Evolutionary conservation across 2,329 filamentous ascomycete genomes (phyloP), one percentile per base, ranked within the genome.

Genomic region (Talaromyces rugulosus): DNA sequence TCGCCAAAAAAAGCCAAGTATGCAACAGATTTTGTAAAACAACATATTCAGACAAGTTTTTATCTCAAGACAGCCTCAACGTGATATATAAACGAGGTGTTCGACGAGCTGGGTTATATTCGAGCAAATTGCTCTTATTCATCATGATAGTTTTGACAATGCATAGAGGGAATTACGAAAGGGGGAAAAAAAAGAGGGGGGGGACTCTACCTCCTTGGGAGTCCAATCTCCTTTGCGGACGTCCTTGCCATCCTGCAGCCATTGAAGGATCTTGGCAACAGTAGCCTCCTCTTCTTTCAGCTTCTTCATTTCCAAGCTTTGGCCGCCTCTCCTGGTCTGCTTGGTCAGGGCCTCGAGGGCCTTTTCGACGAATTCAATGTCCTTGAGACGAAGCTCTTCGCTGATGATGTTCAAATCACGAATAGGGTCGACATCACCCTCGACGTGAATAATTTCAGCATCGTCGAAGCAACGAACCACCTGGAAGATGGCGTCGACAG

Each of bases 41-140:
- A 66, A 53, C 63, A 64, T 50, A 23, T 58, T 90, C 92, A 90
- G 87, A 77, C 81, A 80, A 83, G 84, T 86, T 81, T 83, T 90
- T 84, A 89, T 97, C 92, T 96, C 94, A 97, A 80, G 75, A 87
- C 86, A 84, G 83, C 84, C 89, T 91, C 89, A 75, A 84, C 85
- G 87, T 91, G 82, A 85, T 76, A 80, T 78, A 23, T 81, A 77
- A 80, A 85, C 87, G 90, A 89, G 86, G 85, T 75, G 87, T 89
- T 98, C 94, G 89, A 96, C 90, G 95, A 99, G 95, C 95, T 99
- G 95, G 95, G 95, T 91, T 96, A 93, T 91, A 83, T 85, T 92
- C 90, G 90, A 93, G 92, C 91, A 83, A 34, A 85, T 55, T 88
- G 91, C 92, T 95, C 89, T 96, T 96, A 89, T 88, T 98, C 95